Conservation (phyloP, 1,284 basidiomycete genomes). For the Cutaneotrichosporon sp. region DNA sequence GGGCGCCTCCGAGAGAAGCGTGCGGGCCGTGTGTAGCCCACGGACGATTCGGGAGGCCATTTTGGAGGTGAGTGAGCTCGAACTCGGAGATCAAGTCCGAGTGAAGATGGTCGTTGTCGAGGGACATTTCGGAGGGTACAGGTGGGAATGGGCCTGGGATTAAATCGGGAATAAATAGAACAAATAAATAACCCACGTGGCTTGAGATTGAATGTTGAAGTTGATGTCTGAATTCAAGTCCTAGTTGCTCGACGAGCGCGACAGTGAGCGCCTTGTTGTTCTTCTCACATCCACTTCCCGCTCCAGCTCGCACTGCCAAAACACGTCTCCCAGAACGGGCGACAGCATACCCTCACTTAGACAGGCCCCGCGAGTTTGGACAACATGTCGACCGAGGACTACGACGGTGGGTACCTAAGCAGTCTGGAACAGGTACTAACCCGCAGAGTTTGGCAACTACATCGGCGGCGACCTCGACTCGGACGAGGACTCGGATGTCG, state of each 20-base stretch:
- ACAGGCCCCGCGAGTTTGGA: background rate
- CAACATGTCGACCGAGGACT: conserved; percentile 48
- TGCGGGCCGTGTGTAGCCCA: conserved; percentile 10
- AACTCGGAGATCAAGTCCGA: too few species aligned
- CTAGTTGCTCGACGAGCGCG: background rate
- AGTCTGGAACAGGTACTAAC: background rate
- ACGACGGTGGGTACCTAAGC: conserved; percentile 42
- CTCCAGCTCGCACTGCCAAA: background rate
- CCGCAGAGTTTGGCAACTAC: conserved; percentile 76
- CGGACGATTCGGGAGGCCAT: conserved; percentile 14
- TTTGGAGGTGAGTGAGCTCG: background rate
- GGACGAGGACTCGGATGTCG: conserved; percentile 60
- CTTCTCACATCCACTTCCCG: background rate
- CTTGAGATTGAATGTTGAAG: background rate
- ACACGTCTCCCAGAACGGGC: background rate
- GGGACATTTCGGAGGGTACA: background rate
- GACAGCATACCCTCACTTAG: background rate
- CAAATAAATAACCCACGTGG: conserved; percentile 2
- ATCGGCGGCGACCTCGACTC: conserved; percentile 89
- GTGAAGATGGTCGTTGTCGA: too few species aligned
- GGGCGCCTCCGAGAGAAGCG: background rate
- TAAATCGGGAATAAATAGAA: background rate
- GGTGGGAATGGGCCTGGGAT: background rate
- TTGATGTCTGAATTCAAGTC: too few species aligned
- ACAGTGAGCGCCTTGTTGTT: background rate